A percentile compares a stretch with the other conserved stretches of the same genome.
Evolutionary conservation across 306 rosid species (phyloP).

Genomic region (Comarum palustre): DNA sequence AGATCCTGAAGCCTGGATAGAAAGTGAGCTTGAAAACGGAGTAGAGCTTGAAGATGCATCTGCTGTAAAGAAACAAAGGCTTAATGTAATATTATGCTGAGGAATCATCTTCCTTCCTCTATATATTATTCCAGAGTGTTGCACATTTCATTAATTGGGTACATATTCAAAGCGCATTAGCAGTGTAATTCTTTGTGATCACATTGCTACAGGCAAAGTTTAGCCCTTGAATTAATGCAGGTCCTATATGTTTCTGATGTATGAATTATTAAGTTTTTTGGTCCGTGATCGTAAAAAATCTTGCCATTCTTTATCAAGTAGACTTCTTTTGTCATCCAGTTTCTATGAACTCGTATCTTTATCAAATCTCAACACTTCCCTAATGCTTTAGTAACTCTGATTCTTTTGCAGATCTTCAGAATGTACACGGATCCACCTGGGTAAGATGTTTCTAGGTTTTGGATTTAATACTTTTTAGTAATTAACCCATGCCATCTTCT

Average conservation of each 20-base stretch:
- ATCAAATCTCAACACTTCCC: too few species aligned
- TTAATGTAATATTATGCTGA: slow-evolving; percentile 11
- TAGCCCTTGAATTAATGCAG: neutral
- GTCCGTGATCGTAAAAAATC: neutral
- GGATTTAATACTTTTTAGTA: neutral
- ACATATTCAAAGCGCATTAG: neutral
- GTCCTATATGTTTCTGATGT: neutral
- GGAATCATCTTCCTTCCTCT: slow-evolving; percentile 15
- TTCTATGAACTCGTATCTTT: too few species aligned
- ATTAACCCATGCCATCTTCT: neutral
- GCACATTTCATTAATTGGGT: neutral
- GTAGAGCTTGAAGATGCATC: slow-evolving; percentile 27
- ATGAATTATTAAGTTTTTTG: neutral
- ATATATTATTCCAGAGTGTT: slow-evolving; percentile 11
- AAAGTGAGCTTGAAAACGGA: slow-evolving; percentile 46
- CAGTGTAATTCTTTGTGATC: neutral
- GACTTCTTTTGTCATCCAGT: neutral
- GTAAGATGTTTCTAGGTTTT: neutral
- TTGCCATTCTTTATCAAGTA: neutral
- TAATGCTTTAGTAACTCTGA: neutral
- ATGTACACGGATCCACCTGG: neutral
- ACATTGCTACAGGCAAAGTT: neutral
- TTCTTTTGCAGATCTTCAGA: neutral
- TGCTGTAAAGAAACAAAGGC: slow-evolving; percentile 28
- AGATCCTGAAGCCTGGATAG: slow-evolving; percentile 48